Evolutionary conservation across 768 basidiomycete genomes (phyloP), one percentile per base, ranked within the genome.

Genomic region (Boletus rubropictus): DNA sequence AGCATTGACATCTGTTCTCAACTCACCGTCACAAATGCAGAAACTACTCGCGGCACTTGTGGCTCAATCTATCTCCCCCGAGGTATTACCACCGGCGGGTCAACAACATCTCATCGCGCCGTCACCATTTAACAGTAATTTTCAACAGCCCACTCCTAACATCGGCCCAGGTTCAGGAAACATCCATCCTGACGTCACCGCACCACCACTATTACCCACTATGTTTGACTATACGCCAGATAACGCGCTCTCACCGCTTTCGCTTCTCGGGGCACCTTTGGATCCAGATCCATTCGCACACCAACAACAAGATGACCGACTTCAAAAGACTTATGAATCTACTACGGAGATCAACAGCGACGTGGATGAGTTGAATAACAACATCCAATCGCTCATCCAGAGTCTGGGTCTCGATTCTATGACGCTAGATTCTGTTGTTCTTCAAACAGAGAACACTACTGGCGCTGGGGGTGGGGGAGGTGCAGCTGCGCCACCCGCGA

Each of bases 371-470:
- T 66, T 91, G 44, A 79, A 85, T 51, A 70, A 67, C 11, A 81
- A 78, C 49, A 81, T 94, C 35, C 77, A 87, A 49, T 77, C 78
- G 6, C 71, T 93, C 50, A 85, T 91, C 25, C 74, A 84, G 52
- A 76, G 76, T 39, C 74, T 90, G 38, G 86, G 85, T 7, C 63
- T 86, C 39, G 84, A 89, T 59, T 71, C 81, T 17, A 49, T 35
- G 7, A 12, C 57, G n/a, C 52, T 66, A 7, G 56, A 65, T 27
- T 33, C 55, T 8, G 9, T 35, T 3, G 0, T 32, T 5, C 42
- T 42, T 17, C 34, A 44, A 11, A 4, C 34, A 10, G 65, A 62
- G 12, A 39, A 36, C 1, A 32, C 22, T 14, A 10, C 39, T 2
- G 60, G 55, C 2, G 28, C 27, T 5, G 51, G 55, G 5, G 54